A percentile compares a stretch with the other conserved stretches of the same genome.
Evolutionary conservation across 1,284 basidiomycete species (phyloP).

Genomic region (Cyathus pygmaeus): DNA sequence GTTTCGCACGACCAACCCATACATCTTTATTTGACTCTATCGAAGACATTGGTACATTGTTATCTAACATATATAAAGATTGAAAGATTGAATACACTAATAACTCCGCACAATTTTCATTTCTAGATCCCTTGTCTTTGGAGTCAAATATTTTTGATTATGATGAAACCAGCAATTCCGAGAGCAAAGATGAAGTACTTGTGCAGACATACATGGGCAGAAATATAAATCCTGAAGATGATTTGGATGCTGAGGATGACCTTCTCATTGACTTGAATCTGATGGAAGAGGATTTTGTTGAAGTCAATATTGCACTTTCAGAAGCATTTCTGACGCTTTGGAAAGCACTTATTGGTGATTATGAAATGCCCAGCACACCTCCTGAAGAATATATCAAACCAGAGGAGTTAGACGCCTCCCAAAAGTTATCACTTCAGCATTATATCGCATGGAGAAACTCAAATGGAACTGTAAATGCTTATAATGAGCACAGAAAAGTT

Average conservation of each 20-base stretch:
- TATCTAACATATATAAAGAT: no score
- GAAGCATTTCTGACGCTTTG: neutral
- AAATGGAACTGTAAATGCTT: conserved; percentile 33
- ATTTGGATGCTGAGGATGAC: neutral
- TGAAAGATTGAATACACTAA: neutral
- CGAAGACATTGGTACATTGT: no score
- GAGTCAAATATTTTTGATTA: neutral
- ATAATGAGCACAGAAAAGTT: conserved; percentile 21
- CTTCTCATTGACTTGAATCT: neutral
- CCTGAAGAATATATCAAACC: neutral
- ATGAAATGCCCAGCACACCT: neutral
- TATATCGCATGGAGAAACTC: conserved; percentile 33
- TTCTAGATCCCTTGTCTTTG: neutral
- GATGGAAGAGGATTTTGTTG: neutral
- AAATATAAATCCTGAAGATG: neutral
- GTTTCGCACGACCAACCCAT: no score
- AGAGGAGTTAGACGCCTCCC: neutral
- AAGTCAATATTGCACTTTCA: neutral
- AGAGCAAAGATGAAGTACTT: neutral
- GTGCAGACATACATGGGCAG: neutral
- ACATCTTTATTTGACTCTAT: no score
- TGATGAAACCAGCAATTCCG: neutral
- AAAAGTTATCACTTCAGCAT: conserved; percentile 23
- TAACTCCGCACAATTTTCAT: neutral
- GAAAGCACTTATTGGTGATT: neutral